Evolutionary conservation across 2,329 filamentous ascomycete species (phyloP), one percentile per base, ranked within the genome.

Genomic region (Davidsoniella virescens): DNA sequence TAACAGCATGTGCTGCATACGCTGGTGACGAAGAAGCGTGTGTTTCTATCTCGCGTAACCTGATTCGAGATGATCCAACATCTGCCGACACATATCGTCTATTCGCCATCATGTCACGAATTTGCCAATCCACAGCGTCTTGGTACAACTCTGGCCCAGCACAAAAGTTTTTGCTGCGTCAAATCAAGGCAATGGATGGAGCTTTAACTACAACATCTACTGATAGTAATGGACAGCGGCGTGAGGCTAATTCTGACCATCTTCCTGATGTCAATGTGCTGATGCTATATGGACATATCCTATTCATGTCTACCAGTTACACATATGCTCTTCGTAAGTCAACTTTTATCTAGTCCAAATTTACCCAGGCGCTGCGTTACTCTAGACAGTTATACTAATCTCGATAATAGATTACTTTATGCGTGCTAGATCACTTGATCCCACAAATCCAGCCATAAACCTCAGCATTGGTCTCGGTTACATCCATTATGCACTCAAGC

Each of bases 161-260:
- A 17, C 87, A 94, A 63, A 96, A 96, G 62, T 94, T 85, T 60
- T 80, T 96, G 59, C 71, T 95, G 52, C 80, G 92, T 4, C 87
- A 94, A 64, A 85, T 98, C 65, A 93, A 94, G 63, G 78, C 80
- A 3, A 84, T 94, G 68, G 92, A 98, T 82, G 42, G 69, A 65
- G 69, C 73, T 12, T 66, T 55, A 58, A 62, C 41, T 60, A 4
- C 47, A 44, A 44, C 12, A 9, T 42, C 40, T 9, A 49, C 54
- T 20, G 60, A 65, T 3, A 64, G 64, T 42, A 16, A 33, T 57
- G 62, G 16, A 20, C 36, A 25, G n/a, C 7, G 43, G 4, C 62
- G 65, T 44, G 59, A 64, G 10, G 65, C 66, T 17, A 65, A 67
- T 7, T 36, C 42, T 7, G 49, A 54, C 12, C 41, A 41, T 17